These are phyloP conservation scores for Cladosporium oxysporum DNA, from an alignment of 2,329 filamentous ascomycete genomes.

Conservation along the genomic window DNA sequence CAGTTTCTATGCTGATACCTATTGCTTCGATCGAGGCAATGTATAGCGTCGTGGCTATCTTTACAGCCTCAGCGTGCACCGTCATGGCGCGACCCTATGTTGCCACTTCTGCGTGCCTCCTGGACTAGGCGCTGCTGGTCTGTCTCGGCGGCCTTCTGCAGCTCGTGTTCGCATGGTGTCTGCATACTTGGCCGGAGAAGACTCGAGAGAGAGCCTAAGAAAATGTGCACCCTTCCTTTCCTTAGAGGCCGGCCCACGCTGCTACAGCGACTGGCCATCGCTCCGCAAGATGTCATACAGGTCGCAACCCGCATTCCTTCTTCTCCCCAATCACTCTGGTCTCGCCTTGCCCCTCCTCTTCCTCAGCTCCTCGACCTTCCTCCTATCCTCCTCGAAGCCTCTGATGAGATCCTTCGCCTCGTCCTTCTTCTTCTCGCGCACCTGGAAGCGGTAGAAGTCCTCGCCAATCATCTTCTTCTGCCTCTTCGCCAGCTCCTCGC, in stretches of 20 bases:
- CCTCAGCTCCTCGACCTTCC: constrained; percentile 70
- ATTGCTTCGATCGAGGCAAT: background rate
- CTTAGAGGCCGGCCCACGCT: background rate
- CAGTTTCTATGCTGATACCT: background rate
- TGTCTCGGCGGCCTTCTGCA: background rate
- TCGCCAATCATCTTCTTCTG: constrained; percentile 63
- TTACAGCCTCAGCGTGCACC: background rate
- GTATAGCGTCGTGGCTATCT: background rate
- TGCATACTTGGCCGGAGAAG: background rate
- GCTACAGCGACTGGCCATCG: background rate
- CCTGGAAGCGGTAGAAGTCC: constrained; percentile 84
- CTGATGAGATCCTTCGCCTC: constrained; percentile 68
- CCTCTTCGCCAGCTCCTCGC: constrained; percentile 63
- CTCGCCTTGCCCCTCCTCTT: constrained; percentile 64
- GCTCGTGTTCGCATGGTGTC: background rate
- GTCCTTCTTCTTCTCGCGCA: constrained; percentile 75
- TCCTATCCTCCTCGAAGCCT: constrained; percentile 75
- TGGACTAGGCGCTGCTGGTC: background rate
- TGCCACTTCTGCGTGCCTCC: no score
- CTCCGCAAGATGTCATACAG: background rate
- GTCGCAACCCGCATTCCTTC: background rate
- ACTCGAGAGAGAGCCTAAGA: no score
- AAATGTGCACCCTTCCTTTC: background rate
- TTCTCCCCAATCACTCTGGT: constrained; percentile 27
- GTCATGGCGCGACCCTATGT: background rate